Conservation (phyloP, 148 eudicot genomes). For the Arctostaphylos glauca region DNA sequence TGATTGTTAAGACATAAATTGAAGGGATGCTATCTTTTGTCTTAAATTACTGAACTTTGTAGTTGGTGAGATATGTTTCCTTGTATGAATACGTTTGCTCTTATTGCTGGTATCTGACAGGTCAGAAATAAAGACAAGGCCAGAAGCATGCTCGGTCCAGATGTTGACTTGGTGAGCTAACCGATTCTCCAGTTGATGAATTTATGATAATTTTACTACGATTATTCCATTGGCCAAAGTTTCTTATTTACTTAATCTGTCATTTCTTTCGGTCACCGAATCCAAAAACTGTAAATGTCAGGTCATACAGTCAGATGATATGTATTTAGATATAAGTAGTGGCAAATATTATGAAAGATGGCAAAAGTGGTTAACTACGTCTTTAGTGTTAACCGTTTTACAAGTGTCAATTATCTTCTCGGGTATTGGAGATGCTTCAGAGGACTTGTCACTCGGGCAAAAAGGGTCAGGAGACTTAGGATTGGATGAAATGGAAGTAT, state of each 20-base stretch:
- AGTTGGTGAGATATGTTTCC: background rate
- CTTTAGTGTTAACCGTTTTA: background rate
- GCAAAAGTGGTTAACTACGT: background rate
- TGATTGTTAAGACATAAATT: background rate
- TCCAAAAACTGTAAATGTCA: background rate
- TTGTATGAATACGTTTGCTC: background rate
- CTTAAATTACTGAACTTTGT: background rate
- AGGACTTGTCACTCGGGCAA: background rate
- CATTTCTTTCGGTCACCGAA: background rate
- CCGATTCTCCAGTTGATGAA: background rate
- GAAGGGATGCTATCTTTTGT: background rate
- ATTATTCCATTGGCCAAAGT: background rate
- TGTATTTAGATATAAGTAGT: no score
- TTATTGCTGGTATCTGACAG: slow-evolving; percentile 36
- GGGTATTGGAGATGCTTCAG: background rate
- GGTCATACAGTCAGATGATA: background rate
- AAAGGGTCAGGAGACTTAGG: background rate
- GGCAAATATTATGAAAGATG: background rate
- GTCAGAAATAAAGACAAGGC: slow-evolving; percentile 97
- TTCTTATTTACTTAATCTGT: background rate
- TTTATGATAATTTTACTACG: background rate
- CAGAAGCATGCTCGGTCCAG: slow-evolving; percentile 82
- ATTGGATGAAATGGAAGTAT: background rate
- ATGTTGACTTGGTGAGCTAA: slow-evolving; percentile 73
- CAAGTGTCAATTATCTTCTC: background rate